Evolutionary conservation across 352 stramenopile species (phyloP).

Genomic region (Globisporangium rhizosaccharum): DNA sequence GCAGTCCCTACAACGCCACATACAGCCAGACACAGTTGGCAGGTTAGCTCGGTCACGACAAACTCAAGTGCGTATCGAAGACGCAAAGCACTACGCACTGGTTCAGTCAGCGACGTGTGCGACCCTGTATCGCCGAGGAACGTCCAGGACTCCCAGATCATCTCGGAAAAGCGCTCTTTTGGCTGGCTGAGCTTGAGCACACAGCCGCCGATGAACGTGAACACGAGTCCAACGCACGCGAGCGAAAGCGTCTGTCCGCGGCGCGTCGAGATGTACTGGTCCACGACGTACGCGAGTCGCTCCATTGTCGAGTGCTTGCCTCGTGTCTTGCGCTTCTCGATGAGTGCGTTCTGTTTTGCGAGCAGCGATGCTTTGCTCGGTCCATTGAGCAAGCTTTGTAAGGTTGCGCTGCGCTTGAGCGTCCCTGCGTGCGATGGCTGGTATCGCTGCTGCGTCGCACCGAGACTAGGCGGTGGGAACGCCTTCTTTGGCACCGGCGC

Average conservation of each 20-base stretch:
- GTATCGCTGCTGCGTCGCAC: not conserved
- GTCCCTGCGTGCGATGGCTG: not conserved
- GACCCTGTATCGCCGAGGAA: slow-evolving; percentile 48
- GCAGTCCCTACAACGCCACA: slow-evolving; percentile 26
- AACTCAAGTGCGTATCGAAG: not conserved
- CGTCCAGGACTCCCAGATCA: slow-evolving; percentile 59
- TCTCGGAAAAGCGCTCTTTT: slow-evolving; percentile 27
- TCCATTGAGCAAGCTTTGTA: slow-evolving; percentile 2
- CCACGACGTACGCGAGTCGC: slow-evolving; percentile 44
- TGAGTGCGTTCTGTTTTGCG: slow-evolving; percentile 15
- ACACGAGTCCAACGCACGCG: slow-evolving; percentile 28
- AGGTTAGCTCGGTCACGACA: not conserved
- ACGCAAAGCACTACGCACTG: slow-evolving; percentile 15
- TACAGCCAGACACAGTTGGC: not conserved
- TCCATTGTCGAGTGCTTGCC: slow-evolving; percentile 30
- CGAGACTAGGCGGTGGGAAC: not conserved
- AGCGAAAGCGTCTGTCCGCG: slow-evolving; percentile 47
- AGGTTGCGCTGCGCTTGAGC: slow-evolving; percentile 2
- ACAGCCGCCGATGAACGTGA: slow-evolving; percentile 38
- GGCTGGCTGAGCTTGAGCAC: slow-evolving; percentile 35
- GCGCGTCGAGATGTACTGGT: slow-evolving; percentile 63
- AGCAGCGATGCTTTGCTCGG: slow-evolving; percentile 3
- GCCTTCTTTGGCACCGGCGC: slow-evolving; percentile 9
- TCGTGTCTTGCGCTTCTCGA: slow-evolving; percentile 10
- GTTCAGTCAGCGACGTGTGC: slow-evolving; percentile 32